Base-by-base conservation (phyloP, 169 alveolate species). In the Babesia divergens region DNA sequence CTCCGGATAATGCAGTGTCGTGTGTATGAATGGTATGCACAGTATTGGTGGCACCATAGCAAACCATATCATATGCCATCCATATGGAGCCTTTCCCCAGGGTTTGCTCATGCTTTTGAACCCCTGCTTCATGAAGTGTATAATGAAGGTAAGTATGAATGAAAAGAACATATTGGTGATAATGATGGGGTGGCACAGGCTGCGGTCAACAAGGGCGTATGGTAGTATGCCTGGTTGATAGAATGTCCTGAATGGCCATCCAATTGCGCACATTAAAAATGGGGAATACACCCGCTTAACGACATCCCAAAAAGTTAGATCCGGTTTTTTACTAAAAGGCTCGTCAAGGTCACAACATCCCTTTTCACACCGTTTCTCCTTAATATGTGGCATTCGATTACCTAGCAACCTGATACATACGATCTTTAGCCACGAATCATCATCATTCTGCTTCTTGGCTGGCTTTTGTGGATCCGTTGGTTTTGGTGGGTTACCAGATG, bases 151-250 rank as follows among this genome's bases (percentile, higher is more conserved):
- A 6, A 58, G 59, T 9, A 34, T n/a, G 35, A 74, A n/a, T 16
- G 51, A n/a, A 51, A 74, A 54, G 31, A 46, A 65, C 53, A 52
- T 35, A 7, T 24, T 26, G 22, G 31, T 22, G 42, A 74, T 26
- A 59, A 35, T 74, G 26, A 74, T 28, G 8, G 55, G 52, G 26
- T 44, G 59, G 20, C 56, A 49, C 35, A 20, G 20, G 11, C 34
- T 65, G 38, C 68, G 0, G 18, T 74, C 75, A 7, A 74, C 32
- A 28, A 74, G 20, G 13, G 69, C 26, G 35, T 74, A 74, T 20
- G 84, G 84, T 29, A 74, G 18, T 14, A 74, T 38, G 2, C 74
- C 60, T 4, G 84, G 84, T 6, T 11, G 29, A 42, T 47, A 65
- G 35, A 74, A 51, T 16, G 26, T 34, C 35, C 40, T 60, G 24